phyloP scores from a whole-genome alignment of 345 rosid genomes.

The Clarkia xantiana region DNA sequence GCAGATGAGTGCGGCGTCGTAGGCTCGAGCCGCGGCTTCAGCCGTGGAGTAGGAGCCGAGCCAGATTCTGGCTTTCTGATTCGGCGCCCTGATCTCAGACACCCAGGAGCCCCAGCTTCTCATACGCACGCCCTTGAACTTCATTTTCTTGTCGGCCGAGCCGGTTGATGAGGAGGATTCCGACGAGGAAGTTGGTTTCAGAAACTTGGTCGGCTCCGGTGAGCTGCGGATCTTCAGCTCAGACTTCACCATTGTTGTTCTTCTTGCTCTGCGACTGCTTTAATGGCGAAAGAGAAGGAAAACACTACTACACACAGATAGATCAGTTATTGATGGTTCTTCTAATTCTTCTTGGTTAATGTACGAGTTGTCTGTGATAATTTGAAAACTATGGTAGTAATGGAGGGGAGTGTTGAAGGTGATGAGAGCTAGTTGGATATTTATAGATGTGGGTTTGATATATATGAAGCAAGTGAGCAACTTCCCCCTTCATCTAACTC shows the following conservation, averaged over 20 bases:
- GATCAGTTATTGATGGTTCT: too few relatives aligned
- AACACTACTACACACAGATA: too few relatives aligned
- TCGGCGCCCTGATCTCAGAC: constrained; percentile 92
- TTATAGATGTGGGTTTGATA: not conserved
- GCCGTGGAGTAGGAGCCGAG: constrained; percentile 89
- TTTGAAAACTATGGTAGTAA: not conserved
- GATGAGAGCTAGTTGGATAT: constrained; percentile 1
- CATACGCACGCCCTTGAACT: constrained; percentile 93
- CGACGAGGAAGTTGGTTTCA: not conserved
- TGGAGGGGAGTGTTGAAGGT: not conserved
- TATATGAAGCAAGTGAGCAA: constrained; percentile 13
- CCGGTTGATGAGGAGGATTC: not conserved
- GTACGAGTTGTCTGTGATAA: not conserved
- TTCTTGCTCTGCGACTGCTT: constrained; percentile 11
- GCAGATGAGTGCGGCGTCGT: constrained; percentile 90
- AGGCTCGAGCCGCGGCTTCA: constrained; percentile 96
- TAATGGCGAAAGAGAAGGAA: not conserved
- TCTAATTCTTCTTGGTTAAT: not conserved
- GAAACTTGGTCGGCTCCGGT: not conserved
- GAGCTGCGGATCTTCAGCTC: constrained; percentile 5
- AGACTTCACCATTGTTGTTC: constrained; percentile 6
- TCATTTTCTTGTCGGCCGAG: constrained; percentile 23
- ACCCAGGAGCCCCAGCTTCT: constrained; percentile 99
- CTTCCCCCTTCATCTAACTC: constrained; percentile 10
- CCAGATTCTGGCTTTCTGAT: constrained; percentile 93